phyloP scores from a whole-genome alignment of 2,329 filamentous ascomycete species.

The Curvularia hawaiiensis region DNA sequence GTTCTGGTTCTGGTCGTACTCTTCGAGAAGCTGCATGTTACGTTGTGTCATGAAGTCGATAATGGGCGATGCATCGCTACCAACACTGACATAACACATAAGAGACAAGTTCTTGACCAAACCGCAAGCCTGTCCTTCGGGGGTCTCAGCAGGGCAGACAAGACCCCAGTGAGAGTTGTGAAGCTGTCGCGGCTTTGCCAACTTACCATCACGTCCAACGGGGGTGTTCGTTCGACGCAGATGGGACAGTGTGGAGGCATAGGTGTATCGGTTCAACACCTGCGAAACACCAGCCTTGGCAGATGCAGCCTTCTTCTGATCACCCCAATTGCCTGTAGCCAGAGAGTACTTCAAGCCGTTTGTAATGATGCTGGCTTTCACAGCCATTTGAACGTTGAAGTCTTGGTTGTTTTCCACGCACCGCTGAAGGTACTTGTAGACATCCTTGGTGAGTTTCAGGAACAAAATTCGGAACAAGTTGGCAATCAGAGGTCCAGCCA shows the following conservation, averaged over 20 bases:
- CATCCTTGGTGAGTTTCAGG: constrained; percentile 86
- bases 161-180: constrained; percentile 99
- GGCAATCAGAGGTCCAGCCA: constrained; percentile 92
- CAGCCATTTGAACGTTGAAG: constrained; percentile 87
- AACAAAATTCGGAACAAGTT: constrained; percentile 94
- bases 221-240: constrained; percentile 96
- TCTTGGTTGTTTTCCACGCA: constrained; percentile 88
- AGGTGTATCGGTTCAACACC: constrained; percentile 97
- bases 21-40: constrained; percentile 95
- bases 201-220: constrained; percentile 95
- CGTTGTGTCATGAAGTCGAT: constrained; percentile 94
- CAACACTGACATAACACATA: constrained; percentile 98
- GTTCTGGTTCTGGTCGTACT: constrained; percentile 71
- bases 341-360: constrained; percentile 96
- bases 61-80: constrained; percentile 87
- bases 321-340: constrained; percentile 98
- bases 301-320: constrained; percentile 96
- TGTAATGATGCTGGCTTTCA: constrained; percentile 89
- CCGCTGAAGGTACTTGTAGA: constrained; percentile 87
- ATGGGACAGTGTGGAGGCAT: constrained; percentile 95
- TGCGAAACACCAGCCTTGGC: constrained; percentile 97
- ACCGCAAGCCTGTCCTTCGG: constrained; percentile 97
- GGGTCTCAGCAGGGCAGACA: constrained; percentile 95
- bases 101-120: constrained; percentile 96
- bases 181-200: constrained; percentile 95